phyloP scores from a whole-genome alignment of 306 rosid species.

The Albizia julibrissin region DNA sequence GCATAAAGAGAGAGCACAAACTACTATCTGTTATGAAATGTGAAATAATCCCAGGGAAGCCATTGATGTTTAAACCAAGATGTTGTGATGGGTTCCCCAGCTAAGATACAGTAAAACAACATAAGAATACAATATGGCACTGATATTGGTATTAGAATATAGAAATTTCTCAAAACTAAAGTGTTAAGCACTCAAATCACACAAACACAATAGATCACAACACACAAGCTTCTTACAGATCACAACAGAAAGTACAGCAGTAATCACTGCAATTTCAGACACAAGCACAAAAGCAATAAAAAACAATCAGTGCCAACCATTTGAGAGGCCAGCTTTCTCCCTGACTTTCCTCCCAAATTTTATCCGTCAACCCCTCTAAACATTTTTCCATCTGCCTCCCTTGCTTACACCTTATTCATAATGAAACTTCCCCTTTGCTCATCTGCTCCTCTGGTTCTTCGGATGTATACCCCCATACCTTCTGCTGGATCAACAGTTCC shows the following conservation, averaged over 20 bases:
- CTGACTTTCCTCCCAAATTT: background rate
- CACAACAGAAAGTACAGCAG: background rate
- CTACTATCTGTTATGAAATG: background rate
- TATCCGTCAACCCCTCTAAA: background rate
- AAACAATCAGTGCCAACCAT: background rate
- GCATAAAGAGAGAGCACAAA: background rate
- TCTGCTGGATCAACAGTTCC: background rate
- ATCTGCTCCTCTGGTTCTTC: background rate
- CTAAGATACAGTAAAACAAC: background rate
- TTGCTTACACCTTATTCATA: background rate
- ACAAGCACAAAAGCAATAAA: background rate
- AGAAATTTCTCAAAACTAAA: background rate
- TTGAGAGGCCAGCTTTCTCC: background rate
- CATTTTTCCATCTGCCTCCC: background rate
- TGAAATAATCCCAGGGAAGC: slow-evolving; percentile 4
- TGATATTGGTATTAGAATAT: background rate
- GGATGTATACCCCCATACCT: background rate
- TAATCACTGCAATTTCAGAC: background rate
- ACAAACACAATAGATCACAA: background rate
- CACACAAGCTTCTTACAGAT: background rate
- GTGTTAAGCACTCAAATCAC: background rate
- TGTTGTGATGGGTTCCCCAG: background rate
- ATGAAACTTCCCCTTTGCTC: background rate
- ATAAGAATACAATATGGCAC: background rate
- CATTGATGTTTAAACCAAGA: background rate